Base-by-base conservation (phyloP, 1,284 basidiomycete species). In the Phellopilus nigrolimitatus region DNA sequence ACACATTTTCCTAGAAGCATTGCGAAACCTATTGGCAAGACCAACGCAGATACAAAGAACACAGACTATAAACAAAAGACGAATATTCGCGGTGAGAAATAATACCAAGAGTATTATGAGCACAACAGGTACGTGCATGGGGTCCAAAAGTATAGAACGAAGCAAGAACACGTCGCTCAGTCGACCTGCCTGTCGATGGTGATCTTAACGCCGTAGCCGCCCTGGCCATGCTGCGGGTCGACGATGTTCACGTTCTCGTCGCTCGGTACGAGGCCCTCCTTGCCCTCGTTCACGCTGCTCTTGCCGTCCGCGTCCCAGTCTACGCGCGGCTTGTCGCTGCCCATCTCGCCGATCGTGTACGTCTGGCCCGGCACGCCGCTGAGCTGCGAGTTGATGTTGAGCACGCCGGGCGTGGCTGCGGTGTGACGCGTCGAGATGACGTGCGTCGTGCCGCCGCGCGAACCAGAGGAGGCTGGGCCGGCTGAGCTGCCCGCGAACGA, bases 341-440 rank as follows among this genome's bases (percentile, higher is more conserved):
- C 71, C 60, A 84, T 80, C 43, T 80, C 75, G 52, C 78, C 78
- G 53, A 88, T 77, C n/a, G 79, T 84, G 57, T 78, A 85, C 1
- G 80, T 82, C 60, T 76, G 71, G 12, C 66, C 68, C 43, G 71
- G 55, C 6, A 71, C 59, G 57, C 66, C 62, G 47, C 67, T 71
- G 21, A 73, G 71, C 28, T 62, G 45, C 61, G 60, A 51, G 54
- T 68, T 56, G 61, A 71, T 58, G 60, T 64, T 65, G 50, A 69
- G 62, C 34, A 68, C 65, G 3, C 65, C 64, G 56, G 63, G 68
- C 2, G 58, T 57, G 19, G 61, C 60, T 12, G 59, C 64, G 15
- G 50, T 34, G 64, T 64, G 58, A 60, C 74, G 65, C 45, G 73
- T 71, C 38, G 78, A 69, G 64, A 78, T 60, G 64, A 78, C 70